Percentiles rank a stretch among this genome's conserved stretches.
These are phyloP conservation scores for Tricholoma sp. DNA, from an alignment of 768 basidiomycete species.

Conservation along the genomic window DNA sequence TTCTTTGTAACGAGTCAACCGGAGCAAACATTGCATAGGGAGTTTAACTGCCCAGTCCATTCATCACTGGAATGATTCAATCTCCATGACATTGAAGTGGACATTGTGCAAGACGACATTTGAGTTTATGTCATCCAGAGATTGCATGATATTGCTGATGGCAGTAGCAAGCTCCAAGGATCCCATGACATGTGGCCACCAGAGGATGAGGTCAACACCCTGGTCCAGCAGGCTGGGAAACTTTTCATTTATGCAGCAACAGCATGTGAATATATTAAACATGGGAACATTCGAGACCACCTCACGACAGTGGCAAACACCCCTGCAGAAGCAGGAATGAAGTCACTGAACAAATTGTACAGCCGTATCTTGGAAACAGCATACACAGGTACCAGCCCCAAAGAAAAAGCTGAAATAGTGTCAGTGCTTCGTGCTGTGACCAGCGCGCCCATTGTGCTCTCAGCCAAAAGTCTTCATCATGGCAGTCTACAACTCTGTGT, in stretches of 20 bases:
- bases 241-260: slow-evolving; percentile 3
- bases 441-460: no score
- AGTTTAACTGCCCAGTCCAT: neutral
- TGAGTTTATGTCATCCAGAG: neutral
- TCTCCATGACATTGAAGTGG: slow-evolving; percentile 1
- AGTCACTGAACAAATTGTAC: no score
- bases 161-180: neutral
- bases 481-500: no score
- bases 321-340: neutral
- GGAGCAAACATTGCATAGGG: neutral
- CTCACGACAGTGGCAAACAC: neutral
- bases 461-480: no score
- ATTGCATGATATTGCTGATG: neutral
- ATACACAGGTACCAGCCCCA: no score
- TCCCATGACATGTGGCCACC: neutral
- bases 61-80: neutral
- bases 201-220: neutral
- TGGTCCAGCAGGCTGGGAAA: neutral
- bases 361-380: no score
- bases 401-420: no score
- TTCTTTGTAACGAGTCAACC: neutral
- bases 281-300: neutral
- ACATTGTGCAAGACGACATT: slow-evolving; percentile 1
- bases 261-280: neutral
- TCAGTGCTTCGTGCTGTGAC: no score